Evolutionary conservation across 441 rosid genomes (phyloP), one percentile per base, ranked within the genome.

Genomic region (Erodium texanum): DNA sequence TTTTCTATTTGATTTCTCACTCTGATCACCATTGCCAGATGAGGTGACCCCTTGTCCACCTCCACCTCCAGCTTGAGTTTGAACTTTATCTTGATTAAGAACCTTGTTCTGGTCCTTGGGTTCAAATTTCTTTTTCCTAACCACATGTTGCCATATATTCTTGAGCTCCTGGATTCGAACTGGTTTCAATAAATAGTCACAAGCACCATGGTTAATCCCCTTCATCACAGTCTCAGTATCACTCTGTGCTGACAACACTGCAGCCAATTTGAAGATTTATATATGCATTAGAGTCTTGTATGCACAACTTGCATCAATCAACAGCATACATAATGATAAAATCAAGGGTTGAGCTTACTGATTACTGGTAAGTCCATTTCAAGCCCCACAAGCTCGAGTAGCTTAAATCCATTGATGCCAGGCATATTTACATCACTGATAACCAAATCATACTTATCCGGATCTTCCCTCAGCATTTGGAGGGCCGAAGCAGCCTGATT

Each of bases 401-500:
- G 92, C 88, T 94, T 94, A 73, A 94, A 94, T 14, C 99, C 99
- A 81, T 94, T 93, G 70, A 90, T 86, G 75, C 92, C 98, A 2
- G 99, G 99, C 99, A 95, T 95, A 77, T 89, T 86, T 41, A 95
- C 99, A 84, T 95, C 99, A 68, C 97, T 95, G 65, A 95, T 95
- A 71, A 95, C 95, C 69, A 95, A 68, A 69, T 95, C 99, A 78
- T 76, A 92, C 74, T 77, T 83, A 23, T 59, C 23, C 6, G 32
- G 27, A 75, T 88, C 87, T 71, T 95, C 96, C 77, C 99, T 88
- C 66, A 95, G 76, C 90, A 92, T 70, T 34, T 83, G 82, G 68
- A 95, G 77, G 19, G 98, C 99, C 68, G 59, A 76, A 68, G 72
- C 77, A 2, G 97, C 86, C 73, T 90, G 94, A 82, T 83, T 89